Conservation (phyloP, 768 basidiomycete genomes). For the Boletus huronensis region DNA sequence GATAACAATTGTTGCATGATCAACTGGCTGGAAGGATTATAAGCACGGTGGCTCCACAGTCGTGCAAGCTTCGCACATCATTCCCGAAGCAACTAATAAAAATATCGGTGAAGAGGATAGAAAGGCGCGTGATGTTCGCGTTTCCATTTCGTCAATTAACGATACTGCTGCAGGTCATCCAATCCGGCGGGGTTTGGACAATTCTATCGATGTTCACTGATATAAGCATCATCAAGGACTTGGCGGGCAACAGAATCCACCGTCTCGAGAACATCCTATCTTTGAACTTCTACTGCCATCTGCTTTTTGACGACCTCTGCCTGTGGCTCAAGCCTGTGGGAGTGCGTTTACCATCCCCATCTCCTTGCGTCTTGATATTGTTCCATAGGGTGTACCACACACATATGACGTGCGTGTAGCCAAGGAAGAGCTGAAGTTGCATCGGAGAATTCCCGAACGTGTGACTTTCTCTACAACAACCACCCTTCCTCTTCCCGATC, state of each 20-base stretch:
- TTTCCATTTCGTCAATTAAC: too few relatives aligned
- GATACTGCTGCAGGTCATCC: too few relatives aligned
- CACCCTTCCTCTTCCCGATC: too few relatives aligned
- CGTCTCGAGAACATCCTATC: background rate
- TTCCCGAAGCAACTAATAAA: background rate
- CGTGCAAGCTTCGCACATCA: background rate
- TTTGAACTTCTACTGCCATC: background rate
- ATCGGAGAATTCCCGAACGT: too few relatives aligned
- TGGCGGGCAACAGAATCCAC: background rate
- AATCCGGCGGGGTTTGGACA: background rate
- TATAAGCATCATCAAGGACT: background rate
- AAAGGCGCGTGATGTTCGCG: background rate
- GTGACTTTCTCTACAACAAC: too few relatives aligned
- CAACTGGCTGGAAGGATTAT: background rate
- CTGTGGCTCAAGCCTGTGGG: slow-evolving; percentile 7
- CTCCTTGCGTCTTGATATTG: background rate
- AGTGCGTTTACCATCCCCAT: background rate
- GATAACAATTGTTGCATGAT: background rate
- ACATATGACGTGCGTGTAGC: too few relatives aligned
- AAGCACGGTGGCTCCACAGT: background rate
- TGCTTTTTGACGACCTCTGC: background rate
- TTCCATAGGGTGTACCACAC: too few relatives aligned
- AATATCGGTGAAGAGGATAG: background rate
- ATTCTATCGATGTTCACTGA: background rate
- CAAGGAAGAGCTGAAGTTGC: too few relatives aligned